Evolutionary conservation across 805 yeast species (phyloP).

Genomic region (Cyberlindnera misumaiensis): DNA sequence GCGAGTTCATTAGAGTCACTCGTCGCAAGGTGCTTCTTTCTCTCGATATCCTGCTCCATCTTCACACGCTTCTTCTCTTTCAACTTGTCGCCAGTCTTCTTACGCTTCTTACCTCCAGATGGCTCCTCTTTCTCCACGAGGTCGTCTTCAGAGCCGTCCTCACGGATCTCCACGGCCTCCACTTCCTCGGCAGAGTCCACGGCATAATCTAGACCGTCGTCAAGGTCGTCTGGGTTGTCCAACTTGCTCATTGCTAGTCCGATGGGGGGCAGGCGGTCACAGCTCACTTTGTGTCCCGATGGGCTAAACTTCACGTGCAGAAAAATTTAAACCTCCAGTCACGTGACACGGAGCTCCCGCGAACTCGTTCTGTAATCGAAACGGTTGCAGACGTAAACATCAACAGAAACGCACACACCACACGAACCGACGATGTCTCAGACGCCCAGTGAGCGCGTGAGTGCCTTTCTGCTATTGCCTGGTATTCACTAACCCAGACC

Average conservation of each 20-base stretch:
- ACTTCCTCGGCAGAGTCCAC: slow-evolving; percentile 37
- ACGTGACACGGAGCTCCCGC: too few species aligned
- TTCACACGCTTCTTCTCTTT: slow-evolving; percentile 59
- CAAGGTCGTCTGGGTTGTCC: slow-evolving; percentile 53
- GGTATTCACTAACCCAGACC: too few species aligned
- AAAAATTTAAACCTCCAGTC: too few species aligned
- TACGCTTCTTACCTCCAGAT: slow-evolving; percentile 17
- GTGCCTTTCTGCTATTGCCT: too few species aligned
- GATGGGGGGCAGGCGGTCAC: too few species aligned
- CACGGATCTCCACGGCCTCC: slow-evolving; percentile 28
- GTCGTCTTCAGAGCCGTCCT: slow-evolving; percentile 22
- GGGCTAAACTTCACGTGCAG: too few species aligned
- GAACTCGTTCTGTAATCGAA: too few species aligned
- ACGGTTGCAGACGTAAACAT: too few species aligned
- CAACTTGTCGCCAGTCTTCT: slow-evolving; percentile 36
- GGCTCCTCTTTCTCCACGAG: slow-evolving; percentile 5
- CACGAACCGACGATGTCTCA: too few species aligned
- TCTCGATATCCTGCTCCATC: slow-evolving; percentile 55
- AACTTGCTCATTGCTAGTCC: slow-evolving; percentile 3
- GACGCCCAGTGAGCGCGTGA: too few species aligned
- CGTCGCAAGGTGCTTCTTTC: slow-evolving; percentile 48
- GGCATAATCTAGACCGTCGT: slow-evolving; percentile 67
- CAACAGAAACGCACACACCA: too few species aligned
- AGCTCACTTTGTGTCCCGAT: too few species aligned
- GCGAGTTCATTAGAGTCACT: slow-evolving; percentile 55